These are phyloP conservation scores for Porpolomopsis calyptriformis DNA, from an alignment of 768 basidiomycete species.

Conservation along the genomic window DNA sequence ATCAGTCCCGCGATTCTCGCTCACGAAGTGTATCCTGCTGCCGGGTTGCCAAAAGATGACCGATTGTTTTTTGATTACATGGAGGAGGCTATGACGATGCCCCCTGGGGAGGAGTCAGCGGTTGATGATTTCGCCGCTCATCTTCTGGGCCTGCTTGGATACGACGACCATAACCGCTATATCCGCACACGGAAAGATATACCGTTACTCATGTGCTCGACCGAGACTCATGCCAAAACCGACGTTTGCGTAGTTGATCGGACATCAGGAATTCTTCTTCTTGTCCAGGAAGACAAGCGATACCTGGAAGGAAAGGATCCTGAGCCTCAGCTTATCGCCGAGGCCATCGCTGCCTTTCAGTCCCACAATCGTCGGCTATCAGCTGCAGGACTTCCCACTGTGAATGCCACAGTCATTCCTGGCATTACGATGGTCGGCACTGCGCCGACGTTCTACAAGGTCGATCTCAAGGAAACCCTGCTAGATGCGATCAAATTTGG, in stretches of 20 bases:
- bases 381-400: neutral
- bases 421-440: constrained; percentile 23
- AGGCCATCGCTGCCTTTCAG: constrained; percentile 16
- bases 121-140: constrained; percentile 22
- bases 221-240: constrained; percentile 15
- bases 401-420: constrained; percentile 12
- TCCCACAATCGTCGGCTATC: constrained; percentile 7
- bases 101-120: constrained; percentile 13
- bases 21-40: constrained; percentile 1
- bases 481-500: constrained; percentile 8
- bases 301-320: constrained; percentile 9
- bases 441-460: constrained; percentile 21
- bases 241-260: constrained; percentile 24
- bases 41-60: no score
- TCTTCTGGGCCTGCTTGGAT: constrained; percentile 16
- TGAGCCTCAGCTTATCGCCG: constrained; percentile 14
- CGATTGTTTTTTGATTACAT: constrained; percentile 16
- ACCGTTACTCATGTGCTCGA: constrained; percentile 20
- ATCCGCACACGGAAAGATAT: constrained; percentile 16
- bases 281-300: constrained; percentile 18
- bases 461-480: constrained; percentile 16
- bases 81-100: constrained; percentile 17
- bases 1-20: constrained; percentile 1
- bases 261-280: constrained; percentile 8
- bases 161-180: constrained; percentile 7